Base-by-base conservation (phyloP, 2,329 filamentous ascomycete species). In the Ascosphaera apis region DNA sequence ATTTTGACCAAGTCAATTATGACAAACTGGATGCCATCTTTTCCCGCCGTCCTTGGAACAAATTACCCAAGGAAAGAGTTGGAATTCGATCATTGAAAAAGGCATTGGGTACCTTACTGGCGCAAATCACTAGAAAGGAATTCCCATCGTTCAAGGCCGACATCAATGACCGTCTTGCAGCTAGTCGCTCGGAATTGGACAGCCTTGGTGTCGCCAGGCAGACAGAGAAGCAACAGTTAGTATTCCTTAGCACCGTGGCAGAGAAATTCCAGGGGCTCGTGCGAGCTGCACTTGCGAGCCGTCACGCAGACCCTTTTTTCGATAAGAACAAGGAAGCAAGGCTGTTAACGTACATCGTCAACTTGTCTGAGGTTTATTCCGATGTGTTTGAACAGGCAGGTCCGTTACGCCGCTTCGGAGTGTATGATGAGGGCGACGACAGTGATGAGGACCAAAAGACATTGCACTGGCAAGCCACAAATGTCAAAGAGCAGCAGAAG, bases 21-120 rank as follows among this genome's bases (percentile, higher is more conserved):
- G n/a, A 31, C n/a, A 39, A 37, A 0, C 36, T 46, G 2, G 60
- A 63, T 31, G 30, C 30, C 4, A 15, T 31, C 16, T 31, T 31
- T 12, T 4, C 4, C n/a, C 30, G 30, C n/a, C n/a, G n/a, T 17
- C 30, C 30, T 12, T 63, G 60, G 58, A 54, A 47, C 7, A 36
- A 28, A 1, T 35, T 63, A 1, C 43, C 49, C 1, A 42, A 45
- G 15, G 54, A 58, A 11, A 48, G 52, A 11, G 52, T 56, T 15
- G 63, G 62, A 2, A 52, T 65, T 19, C 42, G 46, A 0, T 46
- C 60, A 0, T 42, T 67, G 21, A 51, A 52, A 13, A 39, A 37
- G 3, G 53, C 55, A 3, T 48, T 66, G 3, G 51, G 55, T 15
- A 55, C 57, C 5, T 47, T 63, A 0, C 51, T 65, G 1, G 52